phyloP scores from a whole-genome alignment of 345 rosid genomes.

The Eucalyptus decipiens region DNA sequence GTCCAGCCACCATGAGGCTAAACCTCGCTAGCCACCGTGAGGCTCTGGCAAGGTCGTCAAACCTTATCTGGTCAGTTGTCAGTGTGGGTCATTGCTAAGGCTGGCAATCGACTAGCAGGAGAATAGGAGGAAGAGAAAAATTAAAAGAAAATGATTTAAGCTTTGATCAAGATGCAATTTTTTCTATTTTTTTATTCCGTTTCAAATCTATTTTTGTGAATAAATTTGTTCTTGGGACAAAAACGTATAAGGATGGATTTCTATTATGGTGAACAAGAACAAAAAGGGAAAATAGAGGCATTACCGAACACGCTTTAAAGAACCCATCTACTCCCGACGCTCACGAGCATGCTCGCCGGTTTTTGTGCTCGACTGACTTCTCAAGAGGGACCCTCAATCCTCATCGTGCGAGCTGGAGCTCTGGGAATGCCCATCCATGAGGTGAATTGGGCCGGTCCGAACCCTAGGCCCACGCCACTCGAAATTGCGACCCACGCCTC shows the following conservation, averaged over 20 bases:
- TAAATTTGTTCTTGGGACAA: too few relatives aligned
- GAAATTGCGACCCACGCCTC: background rate
- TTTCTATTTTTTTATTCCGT: accelerated
- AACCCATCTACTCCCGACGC: background rate
- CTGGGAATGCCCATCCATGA: background rate
- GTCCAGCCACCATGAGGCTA: accelerated
- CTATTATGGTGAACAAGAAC: background rate
- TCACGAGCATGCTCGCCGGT: background rate
- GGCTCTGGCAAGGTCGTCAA: accelerated
- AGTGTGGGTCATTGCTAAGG: accelerated
- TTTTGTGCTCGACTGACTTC: background rate
- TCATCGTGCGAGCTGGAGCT: background rate
- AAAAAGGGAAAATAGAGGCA: background rate
- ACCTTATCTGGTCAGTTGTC: too few relatives aligned
- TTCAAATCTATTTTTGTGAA: too few relatives aligned
- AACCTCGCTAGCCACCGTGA: too few relatives aligned
- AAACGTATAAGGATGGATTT: too few relatives aligned
- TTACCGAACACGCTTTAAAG: background rate
- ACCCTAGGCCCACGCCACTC: background rate
- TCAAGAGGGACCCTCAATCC: background rate
- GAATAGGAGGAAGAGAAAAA: too few relatives aligned
- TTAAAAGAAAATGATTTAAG: too few relatives aligned
- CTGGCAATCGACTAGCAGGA: accelerated
- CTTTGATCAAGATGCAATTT: too few relatives aligned
- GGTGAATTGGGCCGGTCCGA: background rate